Base-by-base conservation (phyloP, 164 flowering plant genomes). In the grape (Vitis vinifera) region DNA sequence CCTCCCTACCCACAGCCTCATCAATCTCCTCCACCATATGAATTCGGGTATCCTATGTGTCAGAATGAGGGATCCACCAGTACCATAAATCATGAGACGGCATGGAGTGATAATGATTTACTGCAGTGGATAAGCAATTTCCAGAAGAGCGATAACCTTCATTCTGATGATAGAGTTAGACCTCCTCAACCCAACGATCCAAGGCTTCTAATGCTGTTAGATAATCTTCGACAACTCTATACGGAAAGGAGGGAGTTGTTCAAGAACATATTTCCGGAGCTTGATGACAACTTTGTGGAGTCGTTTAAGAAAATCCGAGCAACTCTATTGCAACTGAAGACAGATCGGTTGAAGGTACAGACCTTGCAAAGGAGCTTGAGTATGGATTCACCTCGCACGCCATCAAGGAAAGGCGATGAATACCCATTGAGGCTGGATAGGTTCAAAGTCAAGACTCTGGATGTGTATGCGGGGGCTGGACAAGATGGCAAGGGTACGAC, bases 331-430 rank as follows among this genome's bases (percentile, higher is more conserved):
- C 47, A 10, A 1, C 53, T 3, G 58, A 66, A 68, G 14, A 16
- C 30, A 31, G 62, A 52, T 6, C 17, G 47, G 1, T 55, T 9
- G 47, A 19, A 55, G 51, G 44, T 51, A 19, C 7, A 44, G 10
- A 62, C 50, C 8, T 4, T 79, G 76, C 55, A 55, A 6, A 67
- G 82, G 66, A 79, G 79, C 59, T 16, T 71, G 55, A 79, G 82
- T 72, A 17, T 73, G 17, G 72, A 79, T 2, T 71, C 79, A 3
- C 67, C 68, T 23, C 55, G 69, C 12, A 4, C 29, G 37, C 13
- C 17, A 0, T 19, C 31, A 4, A 44, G 30, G 16, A 64, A 30
- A 12, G 62, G 61, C 0, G 66, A 44, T 7, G 63, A 67, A 9
- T 27, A 10, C 50, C 68, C 55, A 7, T 3, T 65, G 63, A 55